These are phyloP conservation scores for Pseudonectria buxi DNA, from an alignment of 2,329 filamentous ascomycete species.

Conservation along the genomic window DNA sequence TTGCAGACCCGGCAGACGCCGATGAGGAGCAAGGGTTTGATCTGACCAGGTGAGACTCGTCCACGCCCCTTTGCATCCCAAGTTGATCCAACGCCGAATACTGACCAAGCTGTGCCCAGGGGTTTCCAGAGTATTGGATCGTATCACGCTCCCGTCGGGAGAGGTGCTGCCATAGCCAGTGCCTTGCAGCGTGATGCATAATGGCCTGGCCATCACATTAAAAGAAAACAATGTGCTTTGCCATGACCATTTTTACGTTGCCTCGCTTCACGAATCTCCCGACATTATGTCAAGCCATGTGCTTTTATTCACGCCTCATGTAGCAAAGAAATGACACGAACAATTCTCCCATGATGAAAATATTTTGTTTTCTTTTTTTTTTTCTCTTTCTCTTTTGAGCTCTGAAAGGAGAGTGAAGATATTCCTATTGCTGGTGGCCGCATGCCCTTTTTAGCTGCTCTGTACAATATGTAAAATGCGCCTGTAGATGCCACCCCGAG, in stretches of 20 bases:
- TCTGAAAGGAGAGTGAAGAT: conserved; percentile 21
- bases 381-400: too few species aligned
- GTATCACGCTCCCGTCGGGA: conserved; percentile 51
- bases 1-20: conserved; percentile 25
- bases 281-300: too few species aligned
- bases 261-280: too few species aligned
- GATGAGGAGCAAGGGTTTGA: conserved; percentile 51
- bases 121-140: conserved; percentile 60
- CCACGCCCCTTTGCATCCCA: not conserved
- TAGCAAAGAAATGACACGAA: too few species aligned
- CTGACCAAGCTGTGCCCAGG: conserved; percentile 29
- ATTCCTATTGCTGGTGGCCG: conserved; percentile 14
- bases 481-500: conserved; percentile 19
- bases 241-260: too few species aligned
- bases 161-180: conserved; percentile 37
- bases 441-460: conserved; percentile 9
- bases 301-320: too few species aligned
- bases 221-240: too few species aligned
- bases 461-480: conserved; percentile 18
- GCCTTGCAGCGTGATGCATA: conserved; percentile 31
- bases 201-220: too few species aligned
- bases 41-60: conserved; percentile 50
- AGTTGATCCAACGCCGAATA: too few species aligned
- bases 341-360: too few species aligned
- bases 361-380: too few species aligned